These are phyloP conservation scores for Tricholoma terreum DNA, from an alignment of 768 basidiomycete species.

Conservation along the genomic window DNA sequence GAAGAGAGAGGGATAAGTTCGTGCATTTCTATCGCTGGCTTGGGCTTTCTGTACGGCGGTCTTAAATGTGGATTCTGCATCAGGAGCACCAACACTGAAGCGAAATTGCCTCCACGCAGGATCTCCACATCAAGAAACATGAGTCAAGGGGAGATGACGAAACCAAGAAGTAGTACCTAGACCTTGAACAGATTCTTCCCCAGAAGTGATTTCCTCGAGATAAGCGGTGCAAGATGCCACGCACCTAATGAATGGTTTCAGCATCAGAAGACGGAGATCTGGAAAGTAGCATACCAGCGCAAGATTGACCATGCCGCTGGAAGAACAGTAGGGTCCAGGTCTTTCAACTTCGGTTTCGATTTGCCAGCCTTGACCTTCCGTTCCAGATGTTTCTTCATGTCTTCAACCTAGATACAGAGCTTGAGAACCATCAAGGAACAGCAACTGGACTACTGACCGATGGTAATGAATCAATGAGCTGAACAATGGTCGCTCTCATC, in stretches of 20 bases:
- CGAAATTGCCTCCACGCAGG: conserved; percentile 59
- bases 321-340: conserved; percentile 45
- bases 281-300: conserved; percentile 44
- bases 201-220: conserved; percentile 56
- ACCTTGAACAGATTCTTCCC: conserved; percentile 52
- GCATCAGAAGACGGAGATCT: background rate
- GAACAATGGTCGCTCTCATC: conserved; percentile 46
- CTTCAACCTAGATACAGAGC: conserved; percentile 38
- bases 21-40: conserved; percentile 35
- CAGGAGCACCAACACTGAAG: conserved; percentile 68
- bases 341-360: conserved; percentile 50
- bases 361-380: conserved; percentile 48
- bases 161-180: conserved; percentile 35
- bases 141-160: background rate
- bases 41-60: conserved; percentile 41
- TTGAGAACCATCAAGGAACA: background rate
- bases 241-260: conserved; percentile 40
- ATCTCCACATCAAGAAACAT: conserved; percentile 27
- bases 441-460: conserved; percentile 32
- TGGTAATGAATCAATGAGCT: conserved; percentile 46
- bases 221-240: conserved; percentile 73
- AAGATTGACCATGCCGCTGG: conserved; percentile 66
- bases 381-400: conserved; percentile 60
- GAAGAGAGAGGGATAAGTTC: conserved; percentile 44
- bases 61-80: conserved; percentile 66